Evolutionary conservation across 2,329 filamentous ascomycete genomes (phyloP), one percentile per base, ranked within the genome.

Genomic region (Penicillium janthinellum): DNA sequence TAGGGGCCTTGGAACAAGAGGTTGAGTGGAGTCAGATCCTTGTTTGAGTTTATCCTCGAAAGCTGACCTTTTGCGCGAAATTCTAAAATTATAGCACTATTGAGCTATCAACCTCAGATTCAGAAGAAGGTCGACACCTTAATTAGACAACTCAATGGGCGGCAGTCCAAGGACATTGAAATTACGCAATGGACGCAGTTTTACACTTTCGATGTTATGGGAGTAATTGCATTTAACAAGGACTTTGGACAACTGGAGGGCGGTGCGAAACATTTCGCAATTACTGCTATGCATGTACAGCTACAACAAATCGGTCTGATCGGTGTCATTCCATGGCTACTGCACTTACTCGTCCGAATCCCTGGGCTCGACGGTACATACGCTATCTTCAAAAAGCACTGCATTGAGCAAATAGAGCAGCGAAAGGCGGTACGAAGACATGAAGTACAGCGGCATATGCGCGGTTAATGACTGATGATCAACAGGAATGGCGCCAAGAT

Each of bases 221-320:
- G 58, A 2, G 28, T 25, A 12, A 50, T 65, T 28, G 54, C 54
- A 10, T 58, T 65, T 31, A 51, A 61, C 12, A 67, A 71, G 47
- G 60, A 65, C 37, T 73, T 73, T 44, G 51, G 64, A 1, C 61
- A 64, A 14, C 62, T 73, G 4, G 56, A 63, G 11, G 61, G 34
- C 4, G 70, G 63, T 1, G 50, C 42, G 17, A 64, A 72, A 22
- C 70, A 74, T 53, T 62, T 67, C 6, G 75, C 74, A 0, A 76
- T 79, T 49, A 61, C 71, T 37, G 69, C 61, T 1, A 64, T 80
- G 3, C 77, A 77, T 56, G 65, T 67, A 0, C 70, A 76, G 34
- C 74, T 80, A 67, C 62, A 62, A 5, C 58, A 72, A 25, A 25
- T 79, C 1, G 75, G 73, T 0, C 53, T 76, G 11, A 35, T 77